Percentiles rank a stretch among this genome's conserved stretches.
Conservation (phyloP, 192 early-diverging fungal genomes). For the Chytriomyces hyalinus region DNA sequence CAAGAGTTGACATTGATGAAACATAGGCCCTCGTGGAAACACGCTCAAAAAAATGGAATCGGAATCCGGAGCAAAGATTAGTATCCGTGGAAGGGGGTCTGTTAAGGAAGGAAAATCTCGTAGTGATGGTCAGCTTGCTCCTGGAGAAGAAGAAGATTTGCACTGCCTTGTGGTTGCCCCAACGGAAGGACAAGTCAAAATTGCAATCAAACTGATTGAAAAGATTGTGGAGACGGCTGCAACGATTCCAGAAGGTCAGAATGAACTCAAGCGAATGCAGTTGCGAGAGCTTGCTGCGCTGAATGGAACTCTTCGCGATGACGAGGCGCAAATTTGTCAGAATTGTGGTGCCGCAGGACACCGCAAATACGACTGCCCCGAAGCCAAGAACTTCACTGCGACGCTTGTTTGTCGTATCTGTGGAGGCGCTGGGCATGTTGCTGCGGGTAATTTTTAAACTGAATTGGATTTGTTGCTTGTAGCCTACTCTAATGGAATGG, state of each 20-base stretch:
- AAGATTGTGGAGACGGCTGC: slow-evolving; percentile 95
- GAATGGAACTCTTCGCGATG: slow-evolving; percentile 95
- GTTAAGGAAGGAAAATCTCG: slow-evolving; percentile 91
- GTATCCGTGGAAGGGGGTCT: slow-evolving; percentile 93
- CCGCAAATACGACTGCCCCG: slow-evolving; percentile 89
- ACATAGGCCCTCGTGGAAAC: slow-evolving; percentile 85
- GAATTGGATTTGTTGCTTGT: background rate
- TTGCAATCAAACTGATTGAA: slow-evolving; percentile 82
- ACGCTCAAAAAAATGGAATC: slow-evolving; percentile 95
- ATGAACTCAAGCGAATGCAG: slow-evolving; percentile 93
- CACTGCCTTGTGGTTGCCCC: slow-evolving; percentile 93
- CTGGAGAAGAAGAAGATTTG: slow-evolving; percentile 73
- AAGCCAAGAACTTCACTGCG: slow-evolving; percentile 82
- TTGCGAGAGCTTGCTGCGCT: slow-evolving; percentile 91
- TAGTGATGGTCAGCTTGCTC: slow-evolving; percentile 49
- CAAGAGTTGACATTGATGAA: background rate
- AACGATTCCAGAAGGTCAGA: slow-evolving; percentile 89
- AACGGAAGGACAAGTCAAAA: slow-evolving; percentile 83
- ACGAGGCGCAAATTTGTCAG: slow-evolving; percentile 90
- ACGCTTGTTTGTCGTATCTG: slow-evolving; percentile 89
- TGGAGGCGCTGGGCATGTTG: slow-evolving; percentile 87
- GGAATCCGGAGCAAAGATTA: slow-evolving; percentile 93
- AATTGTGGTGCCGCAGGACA: slow-evolving; percentile 93
- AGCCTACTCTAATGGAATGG: background rate
- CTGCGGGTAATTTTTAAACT: slow-evolving; percentile 55